phyloP scores from a whole-genome alignment of 2,329 filamentous ascomycete genomes.

The Teratosphaeria zuluensis region DNA sequence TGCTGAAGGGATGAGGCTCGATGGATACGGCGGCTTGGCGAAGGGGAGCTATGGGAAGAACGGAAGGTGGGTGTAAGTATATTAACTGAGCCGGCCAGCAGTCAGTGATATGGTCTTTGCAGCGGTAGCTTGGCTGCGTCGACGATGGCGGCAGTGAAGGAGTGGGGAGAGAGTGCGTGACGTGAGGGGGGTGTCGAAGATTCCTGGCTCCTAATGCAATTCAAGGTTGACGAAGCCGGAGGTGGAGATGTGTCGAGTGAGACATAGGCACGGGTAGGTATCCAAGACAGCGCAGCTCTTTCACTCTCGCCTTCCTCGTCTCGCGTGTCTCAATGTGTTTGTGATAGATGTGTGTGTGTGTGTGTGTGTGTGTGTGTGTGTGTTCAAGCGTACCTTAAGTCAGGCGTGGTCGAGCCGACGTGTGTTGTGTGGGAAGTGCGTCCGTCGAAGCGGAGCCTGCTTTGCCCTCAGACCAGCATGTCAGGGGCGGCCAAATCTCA shows the following conservation, averaged over 20 bases:
- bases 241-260: background rate
- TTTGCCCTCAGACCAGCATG: background rate
- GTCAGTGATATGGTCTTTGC: slow-evolving; percentile 14
- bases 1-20: slow-evolving; percentile 9
- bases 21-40: slow-evolving; percentile 10
- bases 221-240: background rate
- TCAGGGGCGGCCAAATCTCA: background rate
- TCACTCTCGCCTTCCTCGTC: background rate
- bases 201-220: background rate
- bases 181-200: background rate
- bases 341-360: background rate
- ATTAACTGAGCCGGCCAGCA: slow-evolving; percentile 22
- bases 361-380: background rate
- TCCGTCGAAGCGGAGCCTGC: background rate
- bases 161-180: background rate
- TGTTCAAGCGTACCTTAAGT: background rate
- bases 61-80: slow-evolving; percentile 11
- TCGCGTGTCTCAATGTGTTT: background rate
- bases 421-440: background rate
- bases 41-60: background rate
- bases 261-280: background rate
- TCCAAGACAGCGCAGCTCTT: background rate
- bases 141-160: background rate
- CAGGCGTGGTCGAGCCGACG: background rate
- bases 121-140: background rate